Evolutionary conservation across 2,329 filamentous ascomycete genomes (phyloP), one percentile per base, ranked within the genome.

Genomic region (Fusarium tanahbumbuense): DNA sequence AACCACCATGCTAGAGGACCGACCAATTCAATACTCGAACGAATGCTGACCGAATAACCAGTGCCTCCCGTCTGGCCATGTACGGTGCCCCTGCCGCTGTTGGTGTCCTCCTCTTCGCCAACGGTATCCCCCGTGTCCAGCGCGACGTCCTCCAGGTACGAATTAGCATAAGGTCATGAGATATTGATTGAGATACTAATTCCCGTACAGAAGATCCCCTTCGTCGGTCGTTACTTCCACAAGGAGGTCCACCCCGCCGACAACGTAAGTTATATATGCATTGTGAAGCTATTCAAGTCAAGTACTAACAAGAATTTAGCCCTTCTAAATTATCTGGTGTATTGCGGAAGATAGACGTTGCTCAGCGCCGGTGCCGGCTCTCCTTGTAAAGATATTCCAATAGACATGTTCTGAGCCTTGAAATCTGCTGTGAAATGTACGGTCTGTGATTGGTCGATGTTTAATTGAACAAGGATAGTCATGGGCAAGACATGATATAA

Each of bases 121-220:
- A 88, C 42, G 88, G 89, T 72, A 85, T 91, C 50, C 89, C 89
- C 71, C 84, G 83, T 78, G 82, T 91, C 71, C 82, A 88, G 79
- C 77, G 76, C 49, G 89, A 91, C 74, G 82, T 91, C 69, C 84
- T 91, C 69, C 80, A 84, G 78, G 87, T 88, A 81, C 60, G 82
- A 53, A 16, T 18, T 25, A 41, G 1, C 7, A 5, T 46, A 4
- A 4, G 7, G 7, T 11, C 6, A 1, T 8, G 6, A 10, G 13
- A n/a, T 16, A 9, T 16, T 12, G 8, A 10, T 22, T 34, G 5
- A 13, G 56, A 34, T 32, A 58, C 74, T 81, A 27, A 82, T 66
- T 52, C 16, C 45, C 27, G 34, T 46, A 23, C 68, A 89, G 86
- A 87, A 88, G 79, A 68, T 90, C 22, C 88, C 88, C 70, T 66